phyloP scores from a whole-genome alignment of 768 basidiomycete species.

The Mycena latifolia region DNA sequence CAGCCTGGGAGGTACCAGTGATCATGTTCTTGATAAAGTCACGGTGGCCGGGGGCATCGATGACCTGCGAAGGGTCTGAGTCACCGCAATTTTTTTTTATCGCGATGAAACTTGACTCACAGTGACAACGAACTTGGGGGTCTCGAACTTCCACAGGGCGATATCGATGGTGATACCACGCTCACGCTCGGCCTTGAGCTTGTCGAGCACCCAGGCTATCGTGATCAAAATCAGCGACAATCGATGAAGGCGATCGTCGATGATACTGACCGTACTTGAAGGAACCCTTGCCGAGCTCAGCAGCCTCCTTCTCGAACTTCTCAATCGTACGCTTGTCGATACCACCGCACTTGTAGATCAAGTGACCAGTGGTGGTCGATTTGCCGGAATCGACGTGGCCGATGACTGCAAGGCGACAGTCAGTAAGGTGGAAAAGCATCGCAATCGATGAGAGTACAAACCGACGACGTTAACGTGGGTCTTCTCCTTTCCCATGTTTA shows the following conservation, averaged over 20 bases:
- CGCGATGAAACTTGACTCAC: slow-evolving; percentile 58
- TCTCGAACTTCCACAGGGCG: slow-evolving; percentile 99
- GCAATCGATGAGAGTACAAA: slow-evolving; percentile 57
- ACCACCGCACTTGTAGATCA: slow-evolving; percentile 99
- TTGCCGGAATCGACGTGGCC: slow-evolving; percentile 99
- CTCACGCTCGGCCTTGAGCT: slow-evolving; percentile 99
- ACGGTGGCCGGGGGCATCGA: slow-evolving; percentile 99
- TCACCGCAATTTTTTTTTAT: slow-evolving; percentile 16
- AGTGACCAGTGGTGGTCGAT: slow-evolving; percentile 99
- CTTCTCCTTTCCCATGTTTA: slow-evolving; percentile 97
- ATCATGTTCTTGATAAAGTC: slow-evolving; percentile 99
- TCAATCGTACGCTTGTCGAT: slow-evolving; percentile 99
- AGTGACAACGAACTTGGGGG: slow-evolving; percentile 94
- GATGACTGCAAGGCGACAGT: slow-evolving; percentile 72
- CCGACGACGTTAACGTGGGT: slow-evolving; percentile 98
- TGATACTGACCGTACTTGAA: slow-evolving; percentile 90
- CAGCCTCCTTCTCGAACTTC: slow-evolving; percentile 99
- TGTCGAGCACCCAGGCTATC: slow-evolving; percentile 99
- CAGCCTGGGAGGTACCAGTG: slow-evolving; percentile 99
- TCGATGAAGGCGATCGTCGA: slow-evolving; percentile 25
- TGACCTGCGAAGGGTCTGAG: slow-evolving; percentile 71
- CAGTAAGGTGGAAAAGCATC: slow-evolving; percentile 36
- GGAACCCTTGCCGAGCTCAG: slow-evolving; percentile 99
- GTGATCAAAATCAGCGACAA: slow-evolving; percentile 43
- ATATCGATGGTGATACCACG: slow-evolving; percentile 99